Conservation (phyloP, 1,284 basidiomycete species). For the Cryptococcus sp. region DNA sequence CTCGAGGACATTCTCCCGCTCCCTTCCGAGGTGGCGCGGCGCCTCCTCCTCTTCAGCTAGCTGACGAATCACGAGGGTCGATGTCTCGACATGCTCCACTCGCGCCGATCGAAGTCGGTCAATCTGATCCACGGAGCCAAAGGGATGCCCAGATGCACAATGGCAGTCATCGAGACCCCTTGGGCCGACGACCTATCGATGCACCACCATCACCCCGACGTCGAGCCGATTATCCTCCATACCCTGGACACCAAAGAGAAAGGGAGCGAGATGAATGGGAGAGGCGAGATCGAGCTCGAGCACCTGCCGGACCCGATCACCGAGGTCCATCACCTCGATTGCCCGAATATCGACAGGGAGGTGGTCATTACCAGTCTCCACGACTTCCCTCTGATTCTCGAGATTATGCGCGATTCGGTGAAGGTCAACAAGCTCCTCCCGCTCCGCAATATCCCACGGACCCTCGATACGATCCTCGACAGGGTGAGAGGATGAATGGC, state of each 20-base stretch:
- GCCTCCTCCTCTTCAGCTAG: conserved; percentile 41
- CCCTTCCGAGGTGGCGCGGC: conserved; percentile 44
- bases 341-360: conserved; percentile 21
- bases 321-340: conserved; percentile 35
- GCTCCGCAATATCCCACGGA: conserved; percentile 7
- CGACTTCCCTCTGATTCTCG: conserved; percentile 19
- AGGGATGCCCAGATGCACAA: conserved; percentile 11
- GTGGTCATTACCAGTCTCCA: conserved; percentile 21
- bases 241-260: conserved; percentile 30
- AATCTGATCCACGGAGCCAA: conserved; percentile 41
- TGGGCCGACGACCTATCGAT: conserved; percentile 17
- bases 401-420: conserved; percentile 14
- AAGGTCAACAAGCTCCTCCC: neutral
- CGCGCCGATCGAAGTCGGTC: conserved; percentile 77
- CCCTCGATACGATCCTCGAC: conserved; percentile 19
- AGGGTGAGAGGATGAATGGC: conserved; percentile 9
- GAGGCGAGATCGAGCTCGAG: conserved; percentile 11
- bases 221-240: conserved; percentile 18
- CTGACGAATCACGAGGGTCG: conserved; percentile 40
- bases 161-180: conserved; percentile 18
- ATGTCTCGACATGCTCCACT: conserved; percentile 60
- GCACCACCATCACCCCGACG: conserved; percentile 37
- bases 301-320: conserved; percentile 12
- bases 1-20: conserved; percentile 24
- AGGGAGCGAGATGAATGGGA: conserved; percentile 45